Base-by-base conservation (phyloP, 108 stramenopile genomes). In the Cyclotella baltica region DNA sequence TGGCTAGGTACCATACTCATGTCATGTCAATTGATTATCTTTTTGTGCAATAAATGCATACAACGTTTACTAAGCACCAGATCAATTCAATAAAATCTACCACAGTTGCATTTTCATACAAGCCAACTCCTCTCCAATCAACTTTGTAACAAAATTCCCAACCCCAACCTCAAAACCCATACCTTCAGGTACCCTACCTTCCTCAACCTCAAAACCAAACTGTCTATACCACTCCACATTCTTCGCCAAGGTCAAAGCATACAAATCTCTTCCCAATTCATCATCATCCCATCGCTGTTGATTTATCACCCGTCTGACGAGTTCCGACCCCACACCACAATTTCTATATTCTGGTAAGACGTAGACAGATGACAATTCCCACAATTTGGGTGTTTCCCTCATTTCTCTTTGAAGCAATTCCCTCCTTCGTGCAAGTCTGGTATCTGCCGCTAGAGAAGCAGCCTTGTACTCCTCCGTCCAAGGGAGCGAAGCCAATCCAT, bases 381-480 rank as follows among this genome's bases (percentile, higher is more conserved):
- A 86, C 13, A 86, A 34, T 47, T 61, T 48, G 55, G 72, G 53
- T 70, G 66, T 10, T 34, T 48, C 48, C 0, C 34, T 71, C 62
- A 28, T 18, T 53, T 75, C 58, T 28, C 18, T 48, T 58, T 67
- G 15, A 47, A 67, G 67, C 40, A 73, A 20, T 53, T 78, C 34
- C 37, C 67, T 67, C 23, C 85, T 50, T 0, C 77, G 71, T 62
- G 73, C 50, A 34, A 25, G n/a, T 16, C 85, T 43, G 18, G 72
- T 53, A 4, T 37, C 62, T 28, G 75, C 74, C 1, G 73, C 43
- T 47, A 55, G 35, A 1, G 52, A 43, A 19, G 72, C 65, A 33
- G 56, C 59, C n/a, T 63, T 56, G 57, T 86, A 86, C 33, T 86
- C 85, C 25, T 73, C 72, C 16, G 78, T 76, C 85, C 85, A 86